Evolutionary conservation across 2,329 filamentous ascomycete species (phyloP), one percentile per base, ranked within the genome.

Genomic region (Sordariomycetes sp.): DNA sequence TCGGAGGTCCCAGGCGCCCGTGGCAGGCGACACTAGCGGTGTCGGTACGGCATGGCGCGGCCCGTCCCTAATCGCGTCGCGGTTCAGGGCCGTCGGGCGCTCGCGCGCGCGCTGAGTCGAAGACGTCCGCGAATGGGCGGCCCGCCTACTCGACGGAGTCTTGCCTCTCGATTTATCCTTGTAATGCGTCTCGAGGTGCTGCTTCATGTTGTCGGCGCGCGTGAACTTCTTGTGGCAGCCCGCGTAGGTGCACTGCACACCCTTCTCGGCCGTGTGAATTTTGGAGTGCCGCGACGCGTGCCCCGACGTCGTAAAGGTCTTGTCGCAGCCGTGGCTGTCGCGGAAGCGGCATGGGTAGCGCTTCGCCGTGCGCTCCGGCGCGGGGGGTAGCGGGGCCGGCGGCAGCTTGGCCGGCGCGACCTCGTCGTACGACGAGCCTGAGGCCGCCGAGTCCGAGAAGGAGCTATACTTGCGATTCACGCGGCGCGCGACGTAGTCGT

Each of bases 171-270:
- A 72, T 70, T 80, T 80, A 61, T 83, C 78, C 69, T 84, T 84
- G 70, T 81, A 85, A 68, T 91, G 87, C 0, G 87, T 90, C 64
- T 88, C 81, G 34, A 89, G 78, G 65, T 91, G 87, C 71, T 90
- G 87, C 76, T 90, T 89, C 87, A 91, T 91, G 74, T 91, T 91
- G 75, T 91, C 87, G 63, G 86, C 84, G 61, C 87, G 85, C 12
- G 86, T 90, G 64, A 91, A 91, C 65, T 86, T 87, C 72, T 90
- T 90, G 69, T 82, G 80, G 74, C 87, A 91, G 59, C 85, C 85
- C 0, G 77, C 72, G 64, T 79, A 87, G 35, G 83, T 77, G 70
- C 82, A 85, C 42, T 77, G 80, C 24, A 89, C 85, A 15, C 84
- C 84, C 73, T 91, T 91, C 70, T 89, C 87, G 54, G 86, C 86